phyloP scores from a whole-genome alignment of 2,329 filamentous ascomycete species.

The Xylaria digitata region DNA sequence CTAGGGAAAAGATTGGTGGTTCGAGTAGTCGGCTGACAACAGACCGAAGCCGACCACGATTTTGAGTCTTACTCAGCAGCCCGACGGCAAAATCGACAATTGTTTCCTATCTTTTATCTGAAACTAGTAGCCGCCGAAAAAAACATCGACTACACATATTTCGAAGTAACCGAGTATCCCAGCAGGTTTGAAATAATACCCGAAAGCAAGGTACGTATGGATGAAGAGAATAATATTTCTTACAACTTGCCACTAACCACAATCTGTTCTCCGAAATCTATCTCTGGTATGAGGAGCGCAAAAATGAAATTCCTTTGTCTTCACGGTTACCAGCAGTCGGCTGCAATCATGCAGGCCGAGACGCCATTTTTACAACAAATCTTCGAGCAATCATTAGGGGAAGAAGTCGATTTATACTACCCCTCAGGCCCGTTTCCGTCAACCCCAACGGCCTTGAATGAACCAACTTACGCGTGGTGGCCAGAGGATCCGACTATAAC shows the following conservation, averaged over 20 bases:
- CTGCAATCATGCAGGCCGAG: conserved; percentile 37
- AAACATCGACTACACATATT: neutral
- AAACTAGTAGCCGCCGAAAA: neutral
- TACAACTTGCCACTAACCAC: neutral
- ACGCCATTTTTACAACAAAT: conserved; percentile 32
- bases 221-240: conserved; percentile 2
- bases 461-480: conserved; percentile 36
- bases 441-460: conserved; percentile 24
- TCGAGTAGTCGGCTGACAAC: neutral
- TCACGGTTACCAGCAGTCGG: conserved; percentile 36
- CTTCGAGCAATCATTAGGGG: conserved; percentile 22
- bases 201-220: neutral
- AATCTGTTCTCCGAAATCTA: neutral
- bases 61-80: neutral
- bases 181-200: neutral
- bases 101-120: neutral
- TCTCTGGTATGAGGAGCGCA: neutral
- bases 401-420: conserved; percentile 23
- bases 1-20: neutral
- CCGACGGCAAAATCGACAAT: neutral
- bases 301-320: conserved; percentile 37
- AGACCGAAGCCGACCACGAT: conserved; percentile 1
- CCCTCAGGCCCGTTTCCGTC: conserved; percentile 30
- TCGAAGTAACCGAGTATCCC: conserved; percentile 2
- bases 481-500: conserved; percentile 21